Base-by-base conservation (phyloP, 179 eudicot genomes). In the Silene coronaria region DNA sequence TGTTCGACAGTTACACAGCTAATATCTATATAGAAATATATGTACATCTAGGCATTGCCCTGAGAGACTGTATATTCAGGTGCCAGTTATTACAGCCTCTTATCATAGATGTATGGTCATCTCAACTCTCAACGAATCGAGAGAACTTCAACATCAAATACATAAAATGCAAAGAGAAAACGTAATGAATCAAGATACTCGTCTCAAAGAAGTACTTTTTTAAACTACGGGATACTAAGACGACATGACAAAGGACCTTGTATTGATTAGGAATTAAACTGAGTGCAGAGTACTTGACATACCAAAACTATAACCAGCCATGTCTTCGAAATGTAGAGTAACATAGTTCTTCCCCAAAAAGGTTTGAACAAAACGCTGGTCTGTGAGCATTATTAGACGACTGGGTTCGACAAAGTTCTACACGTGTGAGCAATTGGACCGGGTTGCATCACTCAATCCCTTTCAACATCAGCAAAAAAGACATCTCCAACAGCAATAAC, bases 291-390 rank as follows among this genome's bases (percentile, higher is more conserved):
- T 58, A 64, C 42, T 70, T 23, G 48, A 51, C 85, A 77, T 93
- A 96, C 99, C 99, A 96, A 82, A 91, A 96, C 79, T 88, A 90
- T 77, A 96, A 82, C 88, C 96, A 96, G 70, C 99, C 99, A 85
- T 93, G 97, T 64, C 97, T 90, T 68, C 99, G 86, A 68, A 96
- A 96, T 96, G 99, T 83, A 96, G 94, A 42, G 99, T 93, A 61
- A 87, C 82, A 83, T 82, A 96, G 48, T 87, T 83, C 82, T 88
- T 87, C 63, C 99, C 99, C 80, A 96, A 71, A 78, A 93, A 96
- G 17, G 99, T 96, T 76, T 96, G 99, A 48, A 96, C 82, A 78
- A 96, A 96, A 10, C 98, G 96, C 76, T 96, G 99, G 11, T 97
- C 97, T 63, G 98, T 96, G 57, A 93, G 84, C 90, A 89, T 78